Base-by-base conservation (phyloP, 179 eudicot genomes). In the Drosera spatulata region DNA sequence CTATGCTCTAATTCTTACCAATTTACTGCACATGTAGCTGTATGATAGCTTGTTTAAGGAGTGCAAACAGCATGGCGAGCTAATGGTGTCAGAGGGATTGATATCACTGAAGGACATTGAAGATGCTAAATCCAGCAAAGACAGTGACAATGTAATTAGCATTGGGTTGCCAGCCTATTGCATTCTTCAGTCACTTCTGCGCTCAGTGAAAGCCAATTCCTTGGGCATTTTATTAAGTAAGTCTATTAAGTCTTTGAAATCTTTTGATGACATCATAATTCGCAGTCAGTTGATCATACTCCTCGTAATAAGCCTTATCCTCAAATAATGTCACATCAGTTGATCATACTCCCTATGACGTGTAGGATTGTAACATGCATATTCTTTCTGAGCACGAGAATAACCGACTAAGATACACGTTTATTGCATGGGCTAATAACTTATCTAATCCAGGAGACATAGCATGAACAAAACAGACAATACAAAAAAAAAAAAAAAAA, bases 151-250 rank as follows among this genome's bases (percentile, higher is more conserved):
- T 63, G 76, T 81, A 62, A 71, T 91, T 56, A 75, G 80, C 77
- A 65, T 75, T 22, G 98, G 98, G 58, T 80, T 91, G 64, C 95
- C 91, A 47, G 89, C 98, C 63, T 88, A 82, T 66, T 79, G 77
- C 77, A 65, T 88, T 61, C 80, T 85, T 63, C 91, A 78, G 64
- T 62, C 75, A 50, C 82, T 91, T 58, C 14, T 85, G 52, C 89
- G 85, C 46, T 91, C 96, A n/a, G 95, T 79, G 46, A 84, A 81
- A 73, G 82, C 87, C 44, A 74, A 81, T 64, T 78, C 86, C 52
- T 42, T 66, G 44, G 98, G 98, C 55, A 63, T 91, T 68, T 66
- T 91, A 75, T 60, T 91, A 53, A 71, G 98, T 88, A 77, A 65
- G 80, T 65, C 41, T 41, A 49, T 11, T 14, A 50, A 10, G 8